phyloP scores from a whole-genome alignment of 1,139 yeast species.

The Entelexis sorbosivorans region DNA sequence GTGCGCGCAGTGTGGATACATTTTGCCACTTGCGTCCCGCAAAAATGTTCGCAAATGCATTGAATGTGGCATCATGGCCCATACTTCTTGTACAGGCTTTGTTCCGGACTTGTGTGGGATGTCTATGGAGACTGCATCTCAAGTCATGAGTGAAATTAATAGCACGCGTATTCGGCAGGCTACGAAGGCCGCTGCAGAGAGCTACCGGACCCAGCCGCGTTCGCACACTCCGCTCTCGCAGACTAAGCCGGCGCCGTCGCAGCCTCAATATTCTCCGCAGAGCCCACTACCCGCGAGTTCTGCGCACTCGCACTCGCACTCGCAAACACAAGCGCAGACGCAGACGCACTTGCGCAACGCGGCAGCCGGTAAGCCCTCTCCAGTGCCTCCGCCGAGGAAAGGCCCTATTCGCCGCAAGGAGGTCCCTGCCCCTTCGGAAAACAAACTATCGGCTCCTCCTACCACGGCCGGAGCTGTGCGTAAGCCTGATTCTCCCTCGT shows the following conservation, averaged over 20 bases:
- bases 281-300: background rate
- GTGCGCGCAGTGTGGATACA: conserved; percentile 98
- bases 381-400: conserved; percentile 18
- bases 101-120: conserved; percentile 98
- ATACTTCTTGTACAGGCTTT: conserved; percentile 79
- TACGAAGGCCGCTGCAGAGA: conserved; percentile 24
- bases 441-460: conserved; percentile 15
- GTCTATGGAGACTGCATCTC: conserved; percentile 95
- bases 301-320: background rate
- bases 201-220: conserved; percentile 2
- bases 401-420: conserved; percentile 30
- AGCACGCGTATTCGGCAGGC: conserved; percentile 50
- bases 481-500: background rate
- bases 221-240: background rate
- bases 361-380: background rate
- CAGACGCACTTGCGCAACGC: conserved; percentile 4
- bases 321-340: background rate
- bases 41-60: conserved; percentile 89
- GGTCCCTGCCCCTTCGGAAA: conserved; percentile 21
- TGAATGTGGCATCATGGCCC: conserved; percentile 94
- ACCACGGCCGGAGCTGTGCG: background rate
- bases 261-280: background rate
- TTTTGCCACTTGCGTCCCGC: conserved; percentile 81
- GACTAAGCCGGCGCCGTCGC: conserved; percentile 7
- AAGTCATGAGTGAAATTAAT: conserved; percentile 72